A percentile compares a stretch with the other conserved stretches of the same genome.
Evolutionary conservation across 75 land plant species (phyloP).

Genomic region (Selaginella tamariscina): DNA sequence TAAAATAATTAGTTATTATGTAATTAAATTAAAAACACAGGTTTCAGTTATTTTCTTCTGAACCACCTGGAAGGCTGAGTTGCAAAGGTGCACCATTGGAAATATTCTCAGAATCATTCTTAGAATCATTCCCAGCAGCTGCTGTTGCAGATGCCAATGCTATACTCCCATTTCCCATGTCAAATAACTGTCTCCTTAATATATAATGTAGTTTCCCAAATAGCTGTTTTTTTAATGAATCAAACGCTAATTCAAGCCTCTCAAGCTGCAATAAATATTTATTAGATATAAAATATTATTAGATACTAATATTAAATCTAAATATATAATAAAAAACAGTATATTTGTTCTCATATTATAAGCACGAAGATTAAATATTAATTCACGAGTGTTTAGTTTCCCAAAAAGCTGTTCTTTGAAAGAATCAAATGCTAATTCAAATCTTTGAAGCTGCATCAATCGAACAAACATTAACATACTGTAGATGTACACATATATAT

Average conservation of each 20-base stretch:
- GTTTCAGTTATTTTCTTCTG: no score
- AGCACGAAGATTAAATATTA: neutral
- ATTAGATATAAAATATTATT: neutral
- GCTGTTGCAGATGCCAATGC: neutral
- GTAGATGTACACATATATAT: no score
- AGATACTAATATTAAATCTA: neutral
- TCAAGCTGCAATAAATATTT: slow-evolving; percentile 33
- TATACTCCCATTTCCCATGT: neutral
- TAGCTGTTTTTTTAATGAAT: slow-evolving; percentile 52
- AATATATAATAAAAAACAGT: neutral
- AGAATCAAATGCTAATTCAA: neutral
- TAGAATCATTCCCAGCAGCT: neutral
- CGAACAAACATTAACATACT: no score
- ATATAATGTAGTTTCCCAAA: slow-evolving; percentile 45
- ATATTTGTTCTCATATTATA: no score
- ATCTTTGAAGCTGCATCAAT: neutral
- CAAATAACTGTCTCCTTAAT: slow-evolving; percentile 46
- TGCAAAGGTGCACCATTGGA: neutral
- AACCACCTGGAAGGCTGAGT: neutral
- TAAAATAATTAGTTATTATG: no score
- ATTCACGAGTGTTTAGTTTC: neutral
- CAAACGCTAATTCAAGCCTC: slow-evolving; percentile 58
- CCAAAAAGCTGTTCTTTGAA: neutral
- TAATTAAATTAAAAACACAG: no score
- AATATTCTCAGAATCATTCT: neutral